phyloP scores from a whole-genome alignment of 2,329 filamentous ascomycete species.

The Fusarium neocosmosporiellum region DNA sequence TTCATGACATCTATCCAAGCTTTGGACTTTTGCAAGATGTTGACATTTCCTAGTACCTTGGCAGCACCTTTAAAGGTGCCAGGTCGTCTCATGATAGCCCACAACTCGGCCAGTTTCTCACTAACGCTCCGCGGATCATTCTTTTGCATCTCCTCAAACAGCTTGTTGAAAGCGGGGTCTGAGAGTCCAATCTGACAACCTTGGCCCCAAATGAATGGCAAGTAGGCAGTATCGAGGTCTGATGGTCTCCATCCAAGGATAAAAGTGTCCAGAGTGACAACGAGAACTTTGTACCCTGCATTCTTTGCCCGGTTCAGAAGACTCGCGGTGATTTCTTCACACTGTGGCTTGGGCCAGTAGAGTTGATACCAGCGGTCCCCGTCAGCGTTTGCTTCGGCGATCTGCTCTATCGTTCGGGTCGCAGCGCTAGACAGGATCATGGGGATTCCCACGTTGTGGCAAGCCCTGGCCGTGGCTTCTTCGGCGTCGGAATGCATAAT shows the following conservation, averaged over 20 bases:
- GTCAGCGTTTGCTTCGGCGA: slow-evolving; percentile 67
- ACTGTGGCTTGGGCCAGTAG: slow-evolving; percentile 71
- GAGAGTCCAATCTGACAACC: slow-evolving; percentile 72
- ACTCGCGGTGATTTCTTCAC: slow-evolving; percentile 73
- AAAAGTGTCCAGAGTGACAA: slow-evolving; percentile 80
- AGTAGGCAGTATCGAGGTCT: slow-evolving; percentile 72
- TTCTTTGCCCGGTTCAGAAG: slow-evolving; percentile 70
- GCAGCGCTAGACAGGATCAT: slow-evolving; percentile 76
- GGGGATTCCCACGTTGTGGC: slow-evolving; percentile 69
- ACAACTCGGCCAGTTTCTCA: slow-evolving; percentile 31
- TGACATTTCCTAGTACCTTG: slow-evolving; percentile 27
- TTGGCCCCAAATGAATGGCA: slow-evolving; percentile 68
- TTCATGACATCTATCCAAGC: slow-evolving; percentile 41
- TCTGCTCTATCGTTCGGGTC: slow-evolving; percentile 72
- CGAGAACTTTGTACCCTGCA: slow-evolving; percentile 71
- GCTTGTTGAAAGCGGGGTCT: slow-evolving; percentile 69
- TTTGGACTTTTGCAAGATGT: slow-evolving; percentile 28
- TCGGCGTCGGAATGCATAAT: slow-evolving; percentile 76
- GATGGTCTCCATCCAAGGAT: slow-evolving; percentile 75
- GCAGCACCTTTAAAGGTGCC: slow-evolving; percentile 38
- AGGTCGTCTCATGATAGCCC: slow-evolving; percentile 32
- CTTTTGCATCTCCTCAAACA: slow-evolving; percentile 32
- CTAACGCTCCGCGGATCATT: slow-evolving; percentile 23
- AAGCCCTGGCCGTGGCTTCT: slow-evolving; percentile 71
- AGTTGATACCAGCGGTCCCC: slow-evolving; percentile 78